A percentile compares a stretch with the other conserved stretches of the same genome.
phyloP scores from a whole-genome alignment of 2,329 filamentous ascomycete genomes.

The Rachicladosporium sp. region DNA sequence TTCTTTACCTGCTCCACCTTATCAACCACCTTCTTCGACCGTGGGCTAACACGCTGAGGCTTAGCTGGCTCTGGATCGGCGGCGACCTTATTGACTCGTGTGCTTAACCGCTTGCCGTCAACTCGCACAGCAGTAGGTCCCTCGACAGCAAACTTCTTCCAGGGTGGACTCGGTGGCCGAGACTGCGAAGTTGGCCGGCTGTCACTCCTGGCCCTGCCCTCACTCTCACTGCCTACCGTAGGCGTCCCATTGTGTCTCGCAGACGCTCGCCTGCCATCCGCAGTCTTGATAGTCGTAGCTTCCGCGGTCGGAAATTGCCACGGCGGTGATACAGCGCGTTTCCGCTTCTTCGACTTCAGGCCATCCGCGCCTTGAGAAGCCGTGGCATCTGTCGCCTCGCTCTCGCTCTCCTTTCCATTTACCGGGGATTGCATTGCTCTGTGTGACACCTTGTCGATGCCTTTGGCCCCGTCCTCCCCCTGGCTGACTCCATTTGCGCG shows the following conservation, averaged over 20 bases:
- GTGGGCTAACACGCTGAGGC: constrained; percentile 19
- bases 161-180: constrained; percentile 65
- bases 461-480: no score
- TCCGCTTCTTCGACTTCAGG: constrained; percentile 46
- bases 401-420: no score
- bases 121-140: constrained; percentile 75
- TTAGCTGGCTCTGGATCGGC: constrained; percentile 4
- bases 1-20: constrained; percentile 11
- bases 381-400: no score
- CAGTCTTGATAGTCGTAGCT: constrained; percentile 19
- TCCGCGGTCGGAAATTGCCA: constrained; percentile 22
- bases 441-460: no score
- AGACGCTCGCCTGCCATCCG: constrained; percentile 21
- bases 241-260: constrained; percentile 15
- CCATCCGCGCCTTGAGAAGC: no score
- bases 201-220: constrained; percentile 12
- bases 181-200: constrained; percentile 21
- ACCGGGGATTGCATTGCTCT: no score
- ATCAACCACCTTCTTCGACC: constrained; percentile 19
- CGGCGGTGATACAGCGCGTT: constrained; percentile 25
- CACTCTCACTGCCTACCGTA: constrained; percentile 13
- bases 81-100: constrained; percentile 38
- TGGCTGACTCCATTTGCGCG: no score
- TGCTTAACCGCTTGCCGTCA: constrained; percentile 49
- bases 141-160: constrained; percentile 75